Evolutionary conservation across 2,329 filamentous ascomycete genomes (phyloP).

Genomic region (Pseudogymnoascus destructans): DNA sequence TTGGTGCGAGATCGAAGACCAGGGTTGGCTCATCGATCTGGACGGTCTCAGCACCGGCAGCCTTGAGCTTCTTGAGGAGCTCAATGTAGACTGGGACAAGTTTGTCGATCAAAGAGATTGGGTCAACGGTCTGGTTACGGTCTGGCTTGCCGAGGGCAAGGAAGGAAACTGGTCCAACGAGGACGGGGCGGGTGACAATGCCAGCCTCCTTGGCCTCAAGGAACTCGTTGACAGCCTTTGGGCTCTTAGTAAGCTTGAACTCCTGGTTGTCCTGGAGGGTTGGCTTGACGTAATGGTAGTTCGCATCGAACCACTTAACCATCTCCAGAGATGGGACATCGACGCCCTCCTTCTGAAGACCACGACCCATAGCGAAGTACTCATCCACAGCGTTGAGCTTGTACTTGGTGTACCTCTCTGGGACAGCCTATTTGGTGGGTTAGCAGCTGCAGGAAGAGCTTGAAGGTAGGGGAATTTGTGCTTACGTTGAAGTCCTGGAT

Average conservation of each 20-base stretch:
- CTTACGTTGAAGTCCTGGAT: conserved; percentile 94
- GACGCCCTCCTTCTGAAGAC: conserved; percentile 86
- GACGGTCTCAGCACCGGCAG: conserved; percentile 86
- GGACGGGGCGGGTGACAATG: conserved; percentile 81
- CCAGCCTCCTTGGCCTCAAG: conserved; percentile 96
- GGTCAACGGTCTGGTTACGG: conserved; percentile 82
- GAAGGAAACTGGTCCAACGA: conserved; percentile 95
- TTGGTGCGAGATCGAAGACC: conserved; percentile 81
- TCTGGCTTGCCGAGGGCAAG: conserved; percentile 96
- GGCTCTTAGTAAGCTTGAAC: conserved; percentile 76
- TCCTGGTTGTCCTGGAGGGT: conserved; percentile 93
- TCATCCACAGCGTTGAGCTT: conserved; percentile 80
- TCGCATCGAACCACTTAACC: conserved; percentile 99
- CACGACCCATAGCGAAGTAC: conserved; percentile 99
- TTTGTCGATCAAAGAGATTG: conserved; percentile 86
- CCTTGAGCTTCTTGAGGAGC: conserved; percentile 86
- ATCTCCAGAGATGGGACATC: conserved; percentile 95
- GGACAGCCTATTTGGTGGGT: conserved; percentile 50
- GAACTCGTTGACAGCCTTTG: conserved; percentile 93
- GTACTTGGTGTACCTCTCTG: conserved; percentile 86
- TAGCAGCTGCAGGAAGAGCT: conserved; percentile 13
- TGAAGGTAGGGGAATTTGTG: conserved; percentile 17
- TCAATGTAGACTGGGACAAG: conserved; percentile 90
- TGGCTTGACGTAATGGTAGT: conserved; percentile 99
- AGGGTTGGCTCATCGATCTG: conserved; percentile 98